A percentile compares a stretch with the other conserved stretches of the same genome.
These are phyloP conservation scores for Lithospermum erythrorhizon DNA, from an alignment of 257 asterid species.

Conservation along the genomic window DNA sequence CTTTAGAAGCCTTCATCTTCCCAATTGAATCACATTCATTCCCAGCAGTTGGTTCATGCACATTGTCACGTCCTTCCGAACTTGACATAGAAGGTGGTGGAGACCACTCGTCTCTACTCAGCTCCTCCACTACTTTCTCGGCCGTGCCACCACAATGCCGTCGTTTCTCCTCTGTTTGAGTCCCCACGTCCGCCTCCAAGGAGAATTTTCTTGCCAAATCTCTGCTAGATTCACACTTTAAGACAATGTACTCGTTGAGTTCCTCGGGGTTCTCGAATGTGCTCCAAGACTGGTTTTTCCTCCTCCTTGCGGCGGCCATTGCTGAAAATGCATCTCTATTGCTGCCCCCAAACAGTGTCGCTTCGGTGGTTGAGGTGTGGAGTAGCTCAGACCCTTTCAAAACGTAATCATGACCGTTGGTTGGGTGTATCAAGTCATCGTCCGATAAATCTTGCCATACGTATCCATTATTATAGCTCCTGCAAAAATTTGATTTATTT, in stretches of 20 bases:
- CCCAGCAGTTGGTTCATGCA: conserved; percentile 12
- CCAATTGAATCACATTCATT: conserved; percentile 15
- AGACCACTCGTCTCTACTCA: conserved; percentile 22
- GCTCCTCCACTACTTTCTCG: conserved; percentile 17
- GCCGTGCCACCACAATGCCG: conserved; percentile 9
- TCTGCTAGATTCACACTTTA: conserved; percentile 22
- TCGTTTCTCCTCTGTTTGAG: conserved; percentile 23
- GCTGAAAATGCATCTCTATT: conserved; percentile 6
- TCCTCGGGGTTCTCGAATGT: conserved; percentile 11
- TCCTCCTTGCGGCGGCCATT: conserved; percentile 7
- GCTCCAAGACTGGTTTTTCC: conserved; percentile 29
- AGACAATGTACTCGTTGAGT: conserved; percentile 16
- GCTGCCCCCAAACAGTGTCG: conserved; percentile 1
- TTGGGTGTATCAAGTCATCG: conserved; percentile 28
- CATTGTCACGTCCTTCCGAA: no score
- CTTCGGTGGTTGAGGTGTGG: conserved; percentile 5
- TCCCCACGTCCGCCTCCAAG: conserved; percentile 16
- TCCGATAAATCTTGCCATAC: conserved; percentile 38
- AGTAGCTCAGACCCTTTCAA: conserved; percentile 31
- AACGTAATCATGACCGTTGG: conserved; percentile 24
- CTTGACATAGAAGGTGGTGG: conserved; percentile 22
- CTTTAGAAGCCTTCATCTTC: conserved; percentile 17
- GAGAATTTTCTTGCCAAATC: conserved; percentile 14
- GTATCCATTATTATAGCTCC: conserved; percentile 32
- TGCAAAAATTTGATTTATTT: not conserved